phyloP scores from a whole-genome alignment of 305 asterid species.

The Solanum hybrid region DNA sequence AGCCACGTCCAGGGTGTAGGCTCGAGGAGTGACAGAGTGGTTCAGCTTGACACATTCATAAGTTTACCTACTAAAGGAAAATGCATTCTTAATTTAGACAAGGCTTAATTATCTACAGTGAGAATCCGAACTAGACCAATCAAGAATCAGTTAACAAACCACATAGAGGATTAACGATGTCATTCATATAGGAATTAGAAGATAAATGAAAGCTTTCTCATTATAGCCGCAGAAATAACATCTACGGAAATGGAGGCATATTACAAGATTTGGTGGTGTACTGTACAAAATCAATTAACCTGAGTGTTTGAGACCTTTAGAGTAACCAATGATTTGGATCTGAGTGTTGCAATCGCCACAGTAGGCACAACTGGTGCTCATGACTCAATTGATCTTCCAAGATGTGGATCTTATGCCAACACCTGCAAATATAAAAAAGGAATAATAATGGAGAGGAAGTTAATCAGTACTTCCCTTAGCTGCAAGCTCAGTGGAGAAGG shows the following conservation, averaged over 20 bases:
- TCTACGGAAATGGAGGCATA: background rate
- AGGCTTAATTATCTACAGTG: background rate
- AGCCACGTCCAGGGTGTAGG: too few relatives aligned
- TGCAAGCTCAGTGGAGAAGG: background rate
- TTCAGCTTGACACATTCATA: background rate
- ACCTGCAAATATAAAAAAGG: too few relatives aligned
- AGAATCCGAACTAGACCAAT: background rate
- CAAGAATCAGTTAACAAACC: background rate
- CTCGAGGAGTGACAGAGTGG: background rate
- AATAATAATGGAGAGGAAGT: background rate
- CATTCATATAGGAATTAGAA: background rate
- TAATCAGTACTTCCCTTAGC: background rate
- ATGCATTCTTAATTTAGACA: background rate
- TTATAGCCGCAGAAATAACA: too few relatives aligned
- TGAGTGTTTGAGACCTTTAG: background rate
- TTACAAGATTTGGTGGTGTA: background rate
- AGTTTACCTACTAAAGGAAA: background rate
- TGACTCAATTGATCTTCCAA: background rate
- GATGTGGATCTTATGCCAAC: background rate
- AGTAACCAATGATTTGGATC: background rate
- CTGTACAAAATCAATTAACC: background rate
- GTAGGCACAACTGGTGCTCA: background rate
- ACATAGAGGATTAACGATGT: background rate
- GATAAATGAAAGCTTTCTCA: background rate
- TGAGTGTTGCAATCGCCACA: background rate